Conservation (phyloP, 1,284 basidiomycete genomes). For the Trichosporon faecale region DNA sequence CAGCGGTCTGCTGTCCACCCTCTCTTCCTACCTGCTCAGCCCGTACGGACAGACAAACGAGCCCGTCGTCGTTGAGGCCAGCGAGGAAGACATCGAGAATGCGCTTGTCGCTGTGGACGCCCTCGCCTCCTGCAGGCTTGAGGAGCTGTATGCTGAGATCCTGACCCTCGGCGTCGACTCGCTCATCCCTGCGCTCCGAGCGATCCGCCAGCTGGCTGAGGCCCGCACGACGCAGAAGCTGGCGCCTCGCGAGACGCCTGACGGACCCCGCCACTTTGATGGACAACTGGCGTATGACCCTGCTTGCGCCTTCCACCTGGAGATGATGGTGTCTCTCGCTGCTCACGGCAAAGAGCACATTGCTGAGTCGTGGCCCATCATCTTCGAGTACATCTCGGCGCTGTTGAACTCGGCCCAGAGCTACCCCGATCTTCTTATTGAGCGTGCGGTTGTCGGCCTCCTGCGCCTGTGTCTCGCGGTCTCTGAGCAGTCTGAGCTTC, state of each 20-base stretch:
- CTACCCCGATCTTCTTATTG: constrained; percentile 86
- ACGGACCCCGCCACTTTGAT: constrained; percentile 47
- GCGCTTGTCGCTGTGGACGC: constrained; percentile 95
- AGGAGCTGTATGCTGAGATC: constrained; percentile 90
- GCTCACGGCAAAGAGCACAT: constrained; percentile 72
- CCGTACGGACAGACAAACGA: constrained; percentile 77
- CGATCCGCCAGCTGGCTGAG: constrained; percentile 85
- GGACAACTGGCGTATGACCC: constrained; percentile 82
- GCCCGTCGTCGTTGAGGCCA: constrained; percentile 66
- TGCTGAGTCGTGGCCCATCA: constrained; percentile 84
- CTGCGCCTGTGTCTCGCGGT: constrained; percentile 75
- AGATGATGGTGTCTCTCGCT: constrained; percentile 86
- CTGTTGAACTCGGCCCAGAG: constrained; percentile 72
- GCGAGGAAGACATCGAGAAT: constrained; percentile 85
- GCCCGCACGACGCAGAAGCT: constrained; percentile 40
- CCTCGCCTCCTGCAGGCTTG: constrained; percentile 86
- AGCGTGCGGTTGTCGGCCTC: constrained; percentile 91
- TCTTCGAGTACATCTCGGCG: constrained; percentile 84
- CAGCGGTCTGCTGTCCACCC: constrained; percentile 86
- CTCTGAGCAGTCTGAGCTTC: constrained; percentile 68
- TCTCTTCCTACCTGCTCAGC: constrained; percentile 95
- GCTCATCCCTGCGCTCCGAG: constrained; percentile 74
- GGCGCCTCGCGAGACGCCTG: constrained; percentile 58
- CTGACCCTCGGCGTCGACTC: constrained; percentile 75
- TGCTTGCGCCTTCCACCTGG: constrained; percentile 86